These are phyloP conservation scores for Claviceps cyperi DNA, from an alignment of 2,329 filamentous ascomycete genomes.

Conservation along the genomic window DNA sequence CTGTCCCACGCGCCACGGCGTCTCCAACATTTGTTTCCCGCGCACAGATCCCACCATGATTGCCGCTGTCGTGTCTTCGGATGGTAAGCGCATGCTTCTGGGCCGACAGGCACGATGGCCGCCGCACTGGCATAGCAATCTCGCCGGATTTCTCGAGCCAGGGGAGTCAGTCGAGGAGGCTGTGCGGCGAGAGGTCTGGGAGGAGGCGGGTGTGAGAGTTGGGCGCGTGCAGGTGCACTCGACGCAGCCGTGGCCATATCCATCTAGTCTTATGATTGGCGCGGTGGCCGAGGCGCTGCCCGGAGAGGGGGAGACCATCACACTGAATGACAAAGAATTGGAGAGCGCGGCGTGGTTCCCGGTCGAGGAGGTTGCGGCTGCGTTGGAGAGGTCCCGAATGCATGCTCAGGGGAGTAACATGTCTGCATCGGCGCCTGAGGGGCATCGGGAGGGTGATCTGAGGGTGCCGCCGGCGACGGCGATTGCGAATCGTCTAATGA, in stretches of 20 bases:
- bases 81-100: conserved; percentile 64
- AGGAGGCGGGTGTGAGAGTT: conserved; percentile 64
- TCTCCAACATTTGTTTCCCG: conserved; percentile 87
- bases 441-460: conserved; percentile 63
- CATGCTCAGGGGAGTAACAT: conserved; percentile 52
- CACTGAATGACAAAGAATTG: conserved; percentile 80
- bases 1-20: conserved; percentile 68
- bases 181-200: conserved; percentile 72
- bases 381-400: conserved; percentile 47
- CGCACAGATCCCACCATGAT: conserved; percentile 92
- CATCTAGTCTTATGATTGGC: conserved; percentile 71
- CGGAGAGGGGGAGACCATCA: conserved; percentile 57
- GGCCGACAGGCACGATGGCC: conserved; percentile 80
- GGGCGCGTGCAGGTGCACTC: conserved; percentile 71
- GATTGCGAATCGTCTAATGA: conserved; percentile 82
- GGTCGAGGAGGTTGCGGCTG: conserved; percentile 66
- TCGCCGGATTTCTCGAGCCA: conserved; percentile 77
- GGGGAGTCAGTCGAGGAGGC: conserved; percentile 77
- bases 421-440: conserved; percentile 40
- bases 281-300: conserved; percentile 78
- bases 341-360: conserved; percentile 82
- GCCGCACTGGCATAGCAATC: conserved; percentile 70
- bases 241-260: conserved; percentile 79
- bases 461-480: conserved; percentile 73
- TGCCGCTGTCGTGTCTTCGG: conserved; percentile 74